Evolutionary conservation across 75 land plant genomes (phyloP).

Genomic region (Selaginella moellendorffii): DNA sequence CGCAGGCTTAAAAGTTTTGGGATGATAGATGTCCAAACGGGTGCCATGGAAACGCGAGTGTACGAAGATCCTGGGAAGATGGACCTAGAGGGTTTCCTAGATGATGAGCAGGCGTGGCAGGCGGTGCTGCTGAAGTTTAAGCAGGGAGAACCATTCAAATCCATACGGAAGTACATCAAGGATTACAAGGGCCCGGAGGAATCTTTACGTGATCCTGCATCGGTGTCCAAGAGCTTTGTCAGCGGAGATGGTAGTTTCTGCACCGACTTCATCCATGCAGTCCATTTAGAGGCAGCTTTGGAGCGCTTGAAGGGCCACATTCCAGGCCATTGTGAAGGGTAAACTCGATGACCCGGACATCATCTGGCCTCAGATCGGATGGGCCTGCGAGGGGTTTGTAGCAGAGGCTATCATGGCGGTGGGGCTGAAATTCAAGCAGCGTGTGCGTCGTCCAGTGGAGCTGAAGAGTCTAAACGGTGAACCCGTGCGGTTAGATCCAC

Average conservation of each 20-base stretch:
- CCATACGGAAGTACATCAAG: constrained; percentile 1
- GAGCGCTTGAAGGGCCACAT: constrained; percentile 2
- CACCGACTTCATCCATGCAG: not conserved
- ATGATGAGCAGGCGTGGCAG: too few species aligned
- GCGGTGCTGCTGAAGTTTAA: not conserved
- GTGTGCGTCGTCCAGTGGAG: constrained; percentile 1
- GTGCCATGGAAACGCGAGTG: constrained; percentile 2
- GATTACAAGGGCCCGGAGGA: constrained; percentile 2
- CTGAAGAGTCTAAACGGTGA: not conserved
- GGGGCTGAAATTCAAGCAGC: not conserved
- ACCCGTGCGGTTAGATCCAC: not conserved
- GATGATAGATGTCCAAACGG: not conserved
- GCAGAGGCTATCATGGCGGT: constrained; percentile 2
- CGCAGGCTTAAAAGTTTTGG: not conserved
- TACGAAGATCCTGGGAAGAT: constrained; percentile 1
- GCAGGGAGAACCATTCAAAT: not conserved
- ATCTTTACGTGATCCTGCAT: constrained; percentile 1
- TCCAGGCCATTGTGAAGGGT: not conserved
- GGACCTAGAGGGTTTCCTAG: not conserved
- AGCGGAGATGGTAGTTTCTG: not conserved
- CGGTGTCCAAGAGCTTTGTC: not conserved
- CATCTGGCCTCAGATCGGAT: not conserved
- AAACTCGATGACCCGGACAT: not conserved
- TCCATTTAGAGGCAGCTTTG: constrained; percentile 1
- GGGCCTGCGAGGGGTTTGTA: constrained; percentile 2